Evolutionary conservation across 345 rosid genomes (phyloP), one percentile per base, ranked within the genome.

Genomic region (Pistacia atlantica): DNA sequence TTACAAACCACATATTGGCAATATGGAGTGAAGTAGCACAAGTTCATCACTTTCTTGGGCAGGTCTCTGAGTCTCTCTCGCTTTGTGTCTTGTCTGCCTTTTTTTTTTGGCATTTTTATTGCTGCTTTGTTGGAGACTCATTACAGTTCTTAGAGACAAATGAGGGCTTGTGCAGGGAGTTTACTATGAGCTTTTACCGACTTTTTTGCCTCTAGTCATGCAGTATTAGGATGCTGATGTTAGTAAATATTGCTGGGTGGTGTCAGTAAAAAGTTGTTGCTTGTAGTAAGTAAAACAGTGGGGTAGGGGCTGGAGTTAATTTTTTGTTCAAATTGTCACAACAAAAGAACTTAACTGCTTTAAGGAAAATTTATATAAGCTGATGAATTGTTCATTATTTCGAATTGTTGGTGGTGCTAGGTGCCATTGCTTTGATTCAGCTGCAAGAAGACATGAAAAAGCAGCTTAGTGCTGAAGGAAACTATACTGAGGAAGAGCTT

Each of bases 381-480:
- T 56, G 16, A 67, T 79, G n/a, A 55, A 5, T 57, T 62, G 13
- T 62, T 46, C 20, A 22, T 58, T 45, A 48, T 71, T 56, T 57
- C n/a, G 51, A 78, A 62, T 64, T 70, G 67, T 58, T 66, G 57
- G 73, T 83, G 67, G 71, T 81, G 54, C 67, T 84, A 96, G 99
- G 99, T 65, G 97, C 99, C 75, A 86, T 91, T 83, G 97, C 99
- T 67, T 82, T 96, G 87, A 89, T 96, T 88, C 99, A 96, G 91
- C 89, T 96, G 66, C 98, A 96, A 77, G 98, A 93, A 81, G 99
- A 96, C 73, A 96, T 96, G 98, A 93, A 92, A 86, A 96, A 82
- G 87, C 97, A 96, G 79, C 89, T 89, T 49, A 92, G 75, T 78
- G 77, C 94, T 13, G 95, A 93, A 86, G 97, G 97, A 65, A 91